Evolutionary conservation across 352 stramenopile genomes (phyloP), one percentile per base, ranked within the genome.

Genomic region (Peronospora farinosa): DNA sequence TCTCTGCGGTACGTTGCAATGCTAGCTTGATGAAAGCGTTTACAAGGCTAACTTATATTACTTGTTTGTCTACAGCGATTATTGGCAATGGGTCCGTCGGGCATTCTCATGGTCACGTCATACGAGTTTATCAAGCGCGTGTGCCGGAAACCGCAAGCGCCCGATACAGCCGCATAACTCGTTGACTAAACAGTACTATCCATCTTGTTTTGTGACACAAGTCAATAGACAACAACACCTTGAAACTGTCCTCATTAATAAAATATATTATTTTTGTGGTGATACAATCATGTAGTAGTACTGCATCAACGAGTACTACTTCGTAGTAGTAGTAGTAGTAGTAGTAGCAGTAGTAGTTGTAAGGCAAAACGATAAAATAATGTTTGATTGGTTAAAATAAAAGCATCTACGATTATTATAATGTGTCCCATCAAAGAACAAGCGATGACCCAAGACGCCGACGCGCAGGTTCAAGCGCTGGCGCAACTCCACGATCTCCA

Each of bases 51-150:
- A 42, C 17, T n/a, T n/a, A n/a, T n/a, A 10, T 41, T 6, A 37
- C 8, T 25, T 35, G 47, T 19, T 44, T 31, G 32, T 9, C 17
- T 47, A 0, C 41, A 94, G 83, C 80, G 83, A 7, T 58, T 95
- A 37, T 63, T 92, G 35, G 72, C 81, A 2, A 91, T 90, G 67
- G 83, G 78, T 1, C 85, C 85, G 30, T 93, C 82, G 1, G 85
- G 85, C 16, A 69, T 93, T 39, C 68, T 95, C 27, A 72, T 95
- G 57, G 79, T 95, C 43, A 83, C 85, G 11, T 89, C 85, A 17
- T 95, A 95, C 64, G 85, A 95, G 65, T 88, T 94, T 41, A 79
- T 95, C 44, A 95, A 95, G 72, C 81, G 84, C 49, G 74, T 88
- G 60, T 88, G 78, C 17, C 70, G 74, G 45, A 90, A 82, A 54